Evolutionary conservation across 495 filamentous ascomycete species (phyloP).

Genomic region (Penicillium maclennaniae): DNA sequence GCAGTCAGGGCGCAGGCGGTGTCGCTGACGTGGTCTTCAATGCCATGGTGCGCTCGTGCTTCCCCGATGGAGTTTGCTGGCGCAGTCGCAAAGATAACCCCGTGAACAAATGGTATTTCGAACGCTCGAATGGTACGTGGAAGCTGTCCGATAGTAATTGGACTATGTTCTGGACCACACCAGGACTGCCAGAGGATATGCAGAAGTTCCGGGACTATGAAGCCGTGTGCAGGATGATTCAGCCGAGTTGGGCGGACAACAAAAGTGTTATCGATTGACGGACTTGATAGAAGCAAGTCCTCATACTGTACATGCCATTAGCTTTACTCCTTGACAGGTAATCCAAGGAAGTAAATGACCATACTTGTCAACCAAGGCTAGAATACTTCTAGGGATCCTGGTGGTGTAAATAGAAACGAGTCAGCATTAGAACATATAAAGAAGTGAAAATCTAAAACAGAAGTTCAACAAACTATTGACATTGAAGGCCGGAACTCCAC

Average conservation of each 20-base stretch:
- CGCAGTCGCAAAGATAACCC: constrained; percentile 75
- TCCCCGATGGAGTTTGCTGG: constrained; percentile 79
- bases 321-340: too few species aligned
- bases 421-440: too few species aligned
- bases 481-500: too few species aligned
- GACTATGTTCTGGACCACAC: constrained; percentile 98
- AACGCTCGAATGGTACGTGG: constrained; percentile 75
- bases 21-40: constrained; percentile 96
- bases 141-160: constrained; percentile 75
- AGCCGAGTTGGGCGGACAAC: constrained; percentile 79
- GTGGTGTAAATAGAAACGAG: too few species aligned
- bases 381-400: too few species aligned
- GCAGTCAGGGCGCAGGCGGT: constrained; percentile 83
- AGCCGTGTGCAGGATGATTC: constrained; percentile 70
- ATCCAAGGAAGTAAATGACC: too few species aligned
- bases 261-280: constrained; percentile 57
- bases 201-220: constrained; percentile 74
- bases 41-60: constrained; percentile 84
- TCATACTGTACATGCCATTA: too few species aligned
- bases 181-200: constrained; percentile 48
- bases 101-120: constrained; percentile 95
- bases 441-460: too few species aligned
- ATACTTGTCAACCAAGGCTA: too few species aligned
- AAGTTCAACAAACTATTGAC: too few species aligned
- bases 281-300: neutral